Conservation (phyloP, 2,329 filamentous ascomycete genomes). For the Trematosphaeria pertusa region DNA sequence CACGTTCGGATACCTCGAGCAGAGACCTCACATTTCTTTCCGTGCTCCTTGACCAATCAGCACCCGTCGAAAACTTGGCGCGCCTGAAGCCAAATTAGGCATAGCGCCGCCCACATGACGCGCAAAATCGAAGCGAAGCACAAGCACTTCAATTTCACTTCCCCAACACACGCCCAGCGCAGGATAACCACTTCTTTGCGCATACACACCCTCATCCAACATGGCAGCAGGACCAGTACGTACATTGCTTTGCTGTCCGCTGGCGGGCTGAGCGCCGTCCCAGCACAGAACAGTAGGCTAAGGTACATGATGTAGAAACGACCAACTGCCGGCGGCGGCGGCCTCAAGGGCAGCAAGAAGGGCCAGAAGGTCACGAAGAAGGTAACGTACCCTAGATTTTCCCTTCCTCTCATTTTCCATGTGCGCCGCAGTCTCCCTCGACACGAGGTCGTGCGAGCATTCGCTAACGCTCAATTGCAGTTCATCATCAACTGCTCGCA, state of each 20-base stretch:
- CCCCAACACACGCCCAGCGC: constrained; percentile 59
- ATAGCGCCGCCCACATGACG: constrained; percentile 22
- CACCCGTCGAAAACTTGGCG: constrained; percentile 11
- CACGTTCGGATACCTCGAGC: no score
- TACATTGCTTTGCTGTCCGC: constrained; percentile 97
- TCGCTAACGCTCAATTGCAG: constrained; percentile 59
- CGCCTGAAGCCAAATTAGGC: background rate
- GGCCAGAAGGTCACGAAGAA: constrained; percentile 83
- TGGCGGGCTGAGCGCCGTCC: constrained; percentile 31
- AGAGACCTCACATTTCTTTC: no score
- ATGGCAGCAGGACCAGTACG: constrained; percentile 92
- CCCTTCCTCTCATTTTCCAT: background rate
- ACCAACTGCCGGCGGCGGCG: constrained; percentile 52
- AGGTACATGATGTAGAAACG: constrained; percentile 71
- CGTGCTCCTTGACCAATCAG: constrained; percentile 11
- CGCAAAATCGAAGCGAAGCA: constrained; percentile 23
- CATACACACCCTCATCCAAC: constrained; percentile 60
- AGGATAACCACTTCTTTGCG: constrained; percentile 94
- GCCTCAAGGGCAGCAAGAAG: constrained; percentile 49
- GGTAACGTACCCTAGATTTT: constrained; percentile 57
- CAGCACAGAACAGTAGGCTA: constrained; percentile 89
- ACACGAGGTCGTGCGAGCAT: no score
- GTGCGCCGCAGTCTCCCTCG: constrained; percentile 13
- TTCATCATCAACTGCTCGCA: constrained; percentile 99
- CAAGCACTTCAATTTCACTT: constrained; percentile 12